Evolutionary conservation across 1,284 basidiomycete species (phyloP).

Genomic region (Wolfiporia cocos): DNA sequence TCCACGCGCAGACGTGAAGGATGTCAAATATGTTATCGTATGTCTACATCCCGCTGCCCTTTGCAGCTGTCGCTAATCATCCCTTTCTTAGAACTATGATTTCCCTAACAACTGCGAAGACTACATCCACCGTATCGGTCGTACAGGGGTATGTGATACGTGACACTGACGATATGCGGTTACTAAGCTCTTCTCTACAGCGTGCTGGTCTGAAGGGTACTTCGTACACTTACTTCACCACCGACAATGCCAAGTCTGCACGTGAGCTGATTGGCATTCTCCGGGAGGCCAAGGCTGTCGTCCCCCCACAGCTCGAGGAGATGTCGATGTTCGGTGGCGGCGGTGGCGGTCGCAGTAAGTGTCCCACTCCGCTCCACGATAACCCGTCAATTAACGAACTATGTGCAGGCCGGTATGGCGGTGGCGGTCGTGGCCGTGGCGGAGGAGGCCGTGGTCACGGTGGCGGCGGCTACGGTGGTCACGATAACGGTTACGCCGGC

Average conservation of each 20-base stretch:
- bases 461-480: constrained; percentile 26
- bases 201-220: constrained; percentile 87
- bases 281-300: constrained; percentile 82
- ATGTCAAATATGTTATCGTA: constrained; percentile 89
- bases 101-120: constrained; percentile 97
- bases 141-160: constrained; percentile 62
- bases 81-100: constrained; percentile 75
- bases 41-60: constrained; percentile 27
- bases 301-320: constrained; percentile 90
- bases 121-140: constrained; percentile 91
- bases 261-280: constrained; percentile 89
- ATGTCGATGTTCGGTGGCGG: constrained; percentile 87
- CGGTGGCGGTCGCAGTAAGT: constrained; percentile 63
- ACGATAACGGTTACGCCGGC: constrained; percentile 25
- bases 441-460: constrained; percentile 35
- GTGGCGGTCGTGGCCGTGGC: constrained; percentile 30
- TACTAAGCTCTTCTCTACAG: constrained; percentile 31
- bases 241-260: constrained; percentile 91
- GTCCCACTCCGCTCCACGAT: not conserved
- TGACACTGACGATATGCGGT: not conserved
- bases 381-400: not conserved
- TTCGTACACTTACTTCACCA: constrained; percentile 95
- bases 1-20: constrained; percentile 78
- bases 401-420: constrained; percentile 25
- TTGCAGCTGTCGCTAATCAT: constrained; percentile 18